Conservation (phyloP, 2,329 filamentous ascomycete genomes). For the Exophiala calicioides region DNA sequence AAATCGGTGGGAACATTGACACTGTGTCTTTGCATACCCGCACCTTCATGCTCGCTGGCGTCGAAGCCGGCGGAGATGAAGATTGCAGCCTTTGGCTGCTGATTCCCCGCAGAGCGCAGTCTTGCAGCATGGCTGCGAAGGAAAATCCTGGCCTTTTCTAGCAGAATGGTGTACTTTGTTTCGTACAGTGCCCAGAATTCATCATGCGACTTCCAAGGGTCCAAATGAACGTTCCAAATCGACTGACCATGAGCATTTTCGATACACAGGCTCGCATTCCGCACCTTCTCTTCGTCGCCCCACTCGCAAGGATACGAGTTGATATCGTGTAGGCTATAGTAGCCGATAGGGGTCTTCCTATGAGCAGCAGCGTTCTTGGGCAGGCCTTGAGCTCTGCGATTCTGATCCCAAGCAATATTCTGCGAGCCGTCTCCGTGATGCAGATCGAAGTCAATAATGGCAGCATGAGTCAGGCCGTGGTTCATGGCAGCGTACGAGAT, state of each 20-base stretch:
- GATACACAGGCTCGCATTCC: slow-evolving; percentile 89
- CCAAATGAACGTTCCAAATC: slow-evolving; percentile 93
- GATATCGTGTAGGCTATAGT: slow-evolving; percentile 96
- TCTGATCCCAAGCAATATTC: slow-evolving; percentile 88
- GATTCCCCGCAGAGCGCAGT: slow-evolving; percentile 57
- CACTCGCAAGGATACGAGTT: slow-evolving; percentile 96
- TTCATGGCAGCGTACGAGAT: slow-evolving; percentile 85
- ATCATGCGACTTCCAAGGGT: slow-evolving; percentile 76
- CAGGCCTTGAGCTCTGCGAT: slow-evolving; percentile 64
- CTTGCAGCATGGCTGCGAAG: slow-evolving; percentile 71
- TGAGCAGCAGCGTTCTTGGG: slow-evolving; percentile 71
- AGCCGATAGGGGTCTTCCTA: slow-evolving; percentile 87
- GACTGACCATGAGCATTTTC: slow-evolving; percentile 92
- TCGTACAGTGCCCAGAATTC: slow-evolving; percentile 93
- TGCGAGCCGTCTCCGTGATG: slow-evolving; percentile 97
- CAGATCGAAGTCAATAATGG: slow-evolving; percentile 88
- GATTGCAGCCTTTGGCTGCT: slow-evolving; percentile 77
- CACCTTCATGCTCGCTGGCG: slow-evolving; percentile 89
- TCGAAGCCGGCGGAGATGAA: slow-evolving; percentile 97
- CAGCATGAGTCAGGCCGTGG: slow-evolving; percentile 88
- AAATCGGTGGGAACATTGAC: slow-evolving; percentile 97
- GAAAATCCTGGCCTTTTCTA: slow-evolving; percentile 79
- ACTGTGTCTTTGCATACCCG: slow-evolving; percentile 91
- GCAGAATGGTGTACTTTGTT: slow-evolving; percentile 69
- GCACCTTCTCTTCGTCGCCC: slow-evolving; percentile 91